A percentile compares a stretch with the other conserved stretches of the same genome.
Conservation (phyloP, 257 asterid genomes). For the Plantago elongata region DNA sequence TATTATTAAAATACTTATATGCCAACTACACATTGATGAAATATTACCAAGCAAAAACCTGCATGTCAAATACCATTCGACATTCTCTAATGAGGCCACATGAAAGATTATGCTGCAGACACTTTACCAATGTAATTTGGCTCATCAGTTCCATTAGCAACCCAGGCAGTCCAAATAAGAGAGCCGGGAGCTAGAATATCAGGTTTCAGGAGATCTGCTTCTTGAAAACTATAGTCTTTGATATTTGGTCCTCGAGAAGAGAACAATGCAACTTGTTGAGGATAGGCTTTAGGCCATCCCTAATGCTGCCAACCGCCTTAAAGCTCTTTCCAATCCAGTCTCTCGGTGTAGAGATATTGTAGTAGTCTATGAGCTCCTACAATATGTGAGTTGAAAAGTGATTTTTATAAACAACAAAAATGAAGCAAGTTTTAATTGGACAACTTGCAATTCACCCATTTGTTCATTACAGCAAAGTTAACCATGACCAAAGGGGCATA, state of each 20-base stretch:
- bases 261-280: constrained; percentile 90
- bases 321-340: constrained; percentile 95
- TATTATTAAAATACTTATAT: no score
- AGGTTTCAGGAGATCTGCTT: constrained; percentile 93
- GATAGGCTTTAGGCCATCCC: constrained; percentile 77
- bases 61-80: neutral
- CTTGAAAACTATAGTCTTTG: constrained; percentile 89
- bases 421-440: no score
- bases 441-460: no score
- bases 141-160: constrained; percentile 95
- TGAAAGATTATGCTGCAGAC: constrained; percentile 3
- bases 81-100: neutral
- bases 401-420: neutral
- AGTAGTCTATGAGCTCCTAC: constrained; percentile 88
- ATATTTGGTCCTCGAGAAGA: constrained; percentile 97
- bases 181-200: constrained; percentile 98
- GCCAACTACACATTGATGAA: no score
- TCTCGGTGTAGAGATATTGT: constrained; percentile 75
- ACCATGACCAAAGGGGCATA: no score
- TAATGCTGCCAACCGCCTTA: constrained; percentile 76
- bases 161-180: constrained; percentile 99
- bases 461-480: no score
- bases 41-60: constrained; percentile 9
- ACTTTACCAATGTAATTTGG: constrained; percentile 72
- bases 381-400: constrained; percentile 15